phyloP scores from a whole-genome alignment of 305 asterid species.

The Fraxinus velutina region DNA sequence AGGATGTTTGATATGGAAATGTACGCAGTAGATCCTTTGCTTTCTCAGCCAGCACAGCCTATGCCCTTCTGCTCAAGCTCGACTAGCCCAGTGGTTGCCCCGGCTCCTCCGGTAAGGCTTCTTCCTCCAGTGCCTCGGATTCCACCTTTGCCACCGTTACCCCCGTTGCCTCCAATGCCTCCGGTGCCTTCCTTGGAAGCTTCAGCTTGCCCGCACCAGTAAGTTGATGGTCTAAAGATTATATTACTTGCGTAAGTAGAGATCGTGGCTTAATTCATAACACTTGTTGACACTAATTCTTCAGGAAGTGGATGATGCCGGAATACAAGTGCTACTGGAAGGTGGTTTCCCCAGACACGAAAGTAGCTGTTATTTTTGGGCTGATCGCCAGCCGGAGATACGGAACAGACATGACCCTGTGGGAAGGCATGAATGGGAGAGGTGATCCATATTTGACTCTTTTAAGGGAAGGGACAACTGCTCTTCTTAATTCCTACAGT shows the following conservation, averaged over 20 bases:
- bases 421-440: slow-evolving; percentile 56
- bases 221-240: slow-evolving; percentile 29
- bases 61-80: slow-evolving; percentile 64
- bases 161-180: slow-evolving; percentile 27
- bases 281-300: not conserved
- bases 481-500: slow-evolving; percentile 77
- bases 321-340: slow-evolving; percentile 82
- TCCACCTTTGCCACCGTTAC: slow-evolving; percentile 38
- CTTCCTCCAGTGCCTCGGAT: slow-evolving; percentile 27
- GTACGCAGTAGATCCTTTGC: slow-evolving; percentile 75
- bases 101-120: slow-evolving; percentile 23
- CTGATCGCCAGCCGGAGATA: slow-evolving; percentile 54
- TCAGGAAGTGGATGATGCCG: slow-evolving; percentile 76
- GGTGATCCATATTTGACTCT: slow-evolving; percentile 86
- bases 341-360: slow-evolving; percentile 63
- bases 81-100: slow-evolving; percentile 28
- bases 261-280: not conserved
- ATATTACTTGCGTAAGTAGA: not conserved
- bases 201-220: slow-evolving; percentile 79
- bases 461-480: slow-evolving; percentile 79
- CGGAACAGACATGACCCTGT: slow-evolving; percentile 64
- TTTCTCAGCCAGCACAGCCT: slow-evolving; percentile 72
- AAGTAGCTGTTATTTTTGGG: slow-evolving; percentile 70
- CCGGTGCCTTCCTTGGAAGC: slow-evolving; percentile 50
- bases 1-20: slow-evolving; percentile 60